These are phyloP conservation scores for Suhomyces chickasaworum DNA, from an alignment of 1,139 yeast genomes.

Conservation along the genomic window DNA sequence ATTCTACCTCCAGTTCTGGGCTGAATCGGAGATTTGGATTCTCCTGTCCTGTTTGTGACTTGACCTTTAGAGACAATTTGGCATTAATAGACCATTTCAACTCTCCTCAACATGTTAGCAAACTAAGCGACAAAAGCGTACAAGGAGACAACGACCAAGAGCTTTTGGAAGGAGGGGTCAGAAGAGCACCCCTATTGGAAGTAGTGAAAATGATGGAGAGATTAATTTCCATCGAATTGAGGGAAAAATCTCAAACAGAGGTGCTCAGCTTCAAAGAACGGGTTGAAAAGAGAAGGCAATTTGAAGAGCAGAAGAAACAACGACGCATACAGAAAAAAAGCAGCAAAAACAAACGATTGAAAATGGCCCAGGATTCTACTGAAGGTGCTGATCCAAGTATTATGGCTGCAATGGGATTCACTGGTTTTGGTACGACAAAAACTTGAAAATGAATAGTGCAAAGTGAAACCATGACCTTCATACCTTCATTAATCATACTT, in stretches of 20 bases:
- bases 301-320: conserved; percentile 41
- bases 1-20: conserved; percentile 23
- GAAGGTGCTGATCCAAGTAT: conserved; percentile 19
- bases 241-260: conserved; percentile 14
- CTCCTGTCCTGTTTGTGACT: conserved; percentile 75
- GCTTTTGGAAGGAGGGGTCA: conserved; percentile 34
- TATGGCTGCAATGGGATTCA: conserved; percentile 60
- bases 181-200: conserved; percentile 35
- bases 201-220: conserved; percentile 37
- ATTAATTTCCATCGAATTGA: conserved; percentile 31
- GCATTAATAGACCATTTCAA: conserved; percentile 83
- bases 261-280: conserved; percentile 38
- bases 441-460: not conserved
- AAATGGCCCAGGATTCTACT: conserved; percentile 22
- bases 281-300: conserved; percentile 41
- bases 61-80: conserved; percentile 79
- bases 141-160: conserved; percentile 36
- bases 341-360: not conserved
- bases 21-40: conserved; percentile 74
- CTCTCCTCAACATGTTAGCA: conserved; percentile 58
- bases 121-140: conserved; percentile 16
- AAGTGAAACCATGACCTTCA: too few relatives aligned
- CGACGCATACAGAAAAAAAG: conserved; percentile 26
- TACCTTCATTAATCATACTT: too few relatives aligned
- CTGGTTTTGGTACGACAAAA: conserved; percentile 39